phyloP scores from a whole-genome alignment of 768 basidiomycete genomes.

The Peribolospora kevripleyi region DNA sequence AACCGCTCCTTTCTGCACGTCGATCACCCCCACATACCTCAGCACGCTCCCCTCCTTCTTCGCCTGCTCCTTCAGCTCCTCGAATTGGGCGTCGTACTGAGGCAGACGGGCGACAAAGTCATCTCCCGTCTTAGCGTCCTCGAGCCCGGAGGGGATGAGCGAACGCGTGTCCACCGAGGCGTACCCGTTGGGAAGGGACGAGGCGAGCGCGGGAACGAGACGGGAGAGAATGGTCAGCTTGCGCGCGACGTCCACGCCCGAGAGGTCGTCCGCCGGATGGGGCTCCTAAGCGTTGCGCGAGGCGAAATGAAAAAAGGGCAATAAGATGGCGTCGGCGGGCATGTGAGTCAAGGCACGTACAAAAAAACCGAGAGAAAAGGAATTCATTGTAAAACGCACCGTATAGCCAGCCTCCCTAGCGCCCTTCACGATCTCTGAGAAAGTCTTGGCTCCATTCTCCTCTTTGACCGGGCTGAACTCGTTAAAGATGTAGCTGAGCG shows the following conservation, averaged over 20 bases:
- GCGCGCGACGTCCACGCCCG: conserved; percentile 86
- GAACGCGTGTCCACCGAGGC: conserved; percentile 56
- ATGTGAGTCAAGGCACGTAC: not conserved
- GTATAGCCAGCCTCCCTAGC: conserved; percentile 91
- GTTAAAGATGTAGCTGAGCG: conserved; percentile 98
- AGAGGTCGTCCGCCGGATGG: conserved; percentile 87
- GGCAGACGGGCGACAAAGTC: conserved; percentile 59
- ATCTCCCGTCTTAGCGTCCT: conserved; percentile 42
- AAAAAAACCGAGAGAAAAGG: not conserved
- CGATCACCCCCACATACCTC: conserved; percentile 82
- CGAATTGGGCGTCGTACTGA: conserved; percentile 59
- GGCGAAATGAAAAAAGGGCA: too few species aligned
- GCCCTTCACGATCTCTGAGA: conserved; percentile 66
- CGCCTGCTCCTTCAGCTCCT: conserved; percentile 50
- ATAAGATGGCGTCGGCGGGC: not conserved
- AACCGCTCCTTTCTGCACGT: conserved; percentile 43
- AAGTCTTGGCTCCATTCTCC: conserved; percentile 24
- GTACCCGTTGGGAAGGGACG: conserved; percentile 46
- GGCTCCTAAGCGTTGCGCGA: conserved; percentile 41
- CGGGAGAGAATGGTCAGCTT: conserved; percentile 90
- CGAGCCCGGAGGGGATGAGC: conserved; percentile 55
- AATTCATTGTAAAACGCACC: conserved; percentile 22
- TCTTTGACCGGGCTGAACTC: conserved; percentile 52
- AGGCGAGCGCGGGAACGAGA: conserved; percentile 22
- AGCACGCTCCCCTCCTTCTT: conserved; percentile 58